Evolutionary conservation across 1,284 basidiomycete genomes (phyloP).

Genomic region (Cutaneotrichosporon sp.): DNA sequence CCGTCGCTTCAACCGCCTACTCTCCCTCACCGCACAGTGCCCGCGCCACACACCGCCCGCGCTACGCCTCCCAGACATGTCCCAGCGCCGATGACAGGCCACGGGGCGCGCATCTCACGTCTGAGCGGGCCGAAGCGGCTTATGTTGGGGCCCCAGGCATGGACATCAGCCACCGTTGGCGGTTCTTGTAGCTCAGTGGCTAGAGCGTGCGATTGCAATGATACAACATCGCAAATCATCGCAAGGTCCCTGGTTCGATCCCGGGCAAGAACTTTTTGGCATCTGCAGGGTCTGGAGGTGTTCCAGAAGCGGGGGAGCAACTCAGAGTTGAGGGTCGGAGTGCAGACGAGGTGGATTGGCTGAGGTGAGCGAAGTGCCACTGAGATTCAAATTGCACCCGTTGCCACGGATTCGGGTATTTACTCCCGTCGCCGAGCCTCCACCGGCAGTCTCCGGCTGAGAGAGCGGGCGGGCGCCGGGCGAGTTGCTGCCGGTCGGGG

Average conservation of each 20-base stretch:
- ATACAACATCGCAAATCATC: neutral
- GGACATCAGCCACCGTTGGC: neutral
- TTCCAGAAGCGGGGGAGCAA: neutral
- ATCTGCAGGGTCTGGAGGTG: neutral
- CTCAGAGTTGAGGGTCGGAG: too few species aligned
- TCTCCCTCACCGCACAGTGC: too few species aligned
- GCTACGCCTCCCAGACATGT: too few species aligned
- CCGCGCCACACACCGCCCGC: too few species aligned
- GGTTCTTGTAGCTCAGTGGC: slow-evolving; percentile 5
- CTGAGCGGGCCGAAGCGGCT: too few species aligned
- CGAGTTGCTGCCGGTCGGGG: too few species aligned
- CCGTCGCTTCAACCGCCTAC: too few species aligned
- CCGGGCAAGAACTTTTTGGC: slow-evolving; percentile 3
- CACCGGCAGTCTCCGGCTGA: neutral
- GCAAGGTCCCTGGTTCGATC: slow-evolving; percentile 8
- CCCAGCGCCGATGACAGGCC: too few species aligned
- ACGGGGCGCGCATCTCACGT: too few species aligned
- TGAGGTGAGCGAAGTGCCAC: neutral
- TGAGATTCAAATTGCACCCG: too few species aligned
- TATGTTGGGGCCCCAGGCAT: neutral
- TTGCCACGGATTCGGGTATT: neutral
- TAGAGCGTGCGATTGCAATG: slow-evolving; percentile 8
- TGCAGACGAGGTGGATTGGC: too few species aligned
- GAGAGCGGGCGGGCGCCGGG: too few species aligned
- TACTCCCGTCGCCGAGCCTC: neutral